Evolutionary conservation across 441 rosid species (phyloP).

Genomic region (Euphorbia corollata): DNA sequence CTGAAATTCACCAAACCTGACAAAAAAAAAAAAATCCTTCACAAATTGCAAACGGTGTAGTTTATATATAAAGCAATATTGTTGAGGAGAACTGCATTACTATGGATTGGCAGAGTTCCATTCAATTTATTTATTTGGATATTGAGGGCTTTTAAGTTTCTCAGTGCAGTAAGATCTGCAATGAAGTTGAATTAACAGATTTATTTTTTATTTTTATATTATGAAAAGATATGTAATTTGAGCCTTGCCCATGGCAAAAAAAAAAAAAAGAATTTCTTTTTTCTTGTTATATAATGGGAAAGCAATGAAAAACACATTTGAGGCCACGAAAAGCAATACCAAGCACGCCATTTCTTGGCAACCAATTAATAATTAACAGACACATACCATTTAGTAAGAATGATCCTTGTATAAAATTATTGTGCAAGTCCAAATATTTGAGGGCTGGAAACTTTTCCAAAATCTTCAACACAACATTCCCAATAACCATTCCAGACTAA

Average conservation of each 20-base stretch:
- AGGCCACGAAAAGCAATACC: too few species aligned
- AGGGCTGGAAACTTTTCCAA: slow-evolving; percentile 7
- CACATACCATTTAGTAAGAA: slow-evolving; percentile 2
- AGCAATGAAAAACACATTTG: too few species aligned
- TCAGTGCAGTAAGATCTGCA: slow-evolving; percentile 2
- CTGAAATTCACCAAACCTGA: slow-evolving; percentile 7
- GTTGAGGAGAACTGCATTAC: not conserved
- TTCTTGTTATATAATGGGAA: too few species aligned
- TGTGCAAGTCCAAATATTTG: slow-evolving; percentile 5
- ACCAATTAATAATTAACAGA: not conserved
- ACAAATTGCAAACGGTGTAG: not conserved
- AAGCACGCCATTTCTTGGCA: not conserved
- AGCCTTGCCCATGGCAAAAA: too few species aligned
- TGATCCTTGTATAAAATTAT: slow-evolving; percentile 1
- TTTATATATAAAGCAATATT: not conserved
- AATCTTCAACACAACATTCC: not conserved
- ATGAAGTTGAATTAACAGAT: not conserved
- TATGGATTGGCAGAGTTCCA: slow-evolving; percentile 11
- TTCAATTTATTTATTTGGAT: slow-evolving; percentile 11
- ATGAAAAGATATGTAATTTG: too few species aligned
- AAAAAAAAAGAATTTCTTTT: too few species aligned
- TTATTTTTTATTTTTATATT: too few species aligned
- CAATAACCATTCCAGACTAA: slow-evolving; percentile 5
- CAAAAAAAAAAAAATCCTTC: not conserved
- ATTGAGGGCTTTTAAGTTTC: slow-evolving; percentile 10